Base-by-base conservation (phyloP, 805 yeast species). In the Kuraishia hungarica region DNA sequence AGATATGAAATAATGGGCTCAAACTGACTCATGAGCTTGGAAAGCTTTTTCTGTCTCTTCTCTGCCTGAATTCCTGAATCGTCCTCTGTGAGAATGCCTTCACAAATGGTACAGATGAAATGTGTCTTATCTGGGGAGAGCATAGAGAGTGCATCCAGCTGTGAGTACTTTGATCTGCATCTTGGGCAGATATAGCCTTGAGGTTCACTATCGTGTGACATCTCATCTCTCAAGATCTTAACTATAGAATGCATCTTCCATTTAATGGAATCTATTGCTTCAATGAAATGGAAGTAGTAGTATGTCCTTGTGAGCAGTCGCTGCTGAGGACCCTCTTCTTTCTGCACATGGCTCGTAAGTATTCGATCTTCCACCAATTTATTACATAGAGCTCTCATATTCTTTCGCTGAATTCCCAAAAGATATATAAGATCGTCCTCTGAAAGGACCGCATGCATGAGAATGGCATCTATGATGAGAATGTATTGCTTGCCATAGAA, bases 181-280 rank as follows among this genome's bases (percentile, higher is more conserved):
- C 86, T 74, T 8, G 96, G 92, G 67, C 99, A 94, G 57, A 89
- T 79, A 66, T 88, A 94, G 2, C 98, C 99, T 64, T 94, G 96
- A 1, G 97, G 96, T 61, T 90, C 92, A 24, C 90, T 84, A 63
- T 86, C 88, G 59, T 84, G 87, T 53, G 89, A 84, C 72, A 93
- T 80, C 63, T 91, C 96, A 59, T 87, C 89, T 65, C 89, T 89
- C 55, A 92, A 76, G 54, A 77, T 68, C 61, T 85, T 86, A 15
- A 89, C 97, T 26, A 94, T 79, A 51, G 88, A 82, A 67, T 93
- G 97, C 57, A 93, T 88, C 65, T 92, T 91, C 98, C 98, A 94
- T 70, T 94, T 94, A 66, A 94, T 83, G 2, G 97, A 83, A 71
- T 94, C 99, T 48, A 94, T 89, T 0, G 98, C 96, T 68, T 91